Conservation (phyloP, 1,284 basidiomycete species). For the Taiwanofungus camphoratus region DNA sequence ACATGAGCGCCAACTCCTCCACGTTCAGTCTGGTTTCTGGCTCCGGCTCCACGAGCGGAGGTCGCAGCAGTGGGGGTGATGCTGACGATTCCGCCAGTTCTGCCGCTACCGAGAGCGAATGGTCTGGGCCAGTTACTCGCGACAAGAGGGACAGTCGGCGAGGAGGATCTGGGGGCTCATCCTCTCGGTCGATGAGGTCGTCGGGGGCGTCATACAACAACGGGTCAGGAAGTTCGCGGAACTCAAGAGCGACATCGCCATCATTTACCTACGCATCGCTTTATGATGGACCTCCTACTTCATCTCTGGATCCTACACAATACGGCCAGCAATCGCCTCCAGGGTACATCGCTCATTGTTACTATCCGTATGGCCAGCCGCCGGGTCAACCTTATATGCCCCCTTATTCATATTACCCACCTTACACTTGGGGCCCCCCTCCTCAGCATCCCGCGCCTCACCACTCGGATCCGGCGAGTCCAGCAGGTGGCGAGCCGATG, state of each 20-base stretch:
- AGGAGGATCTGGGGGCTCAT: slow-evolving; percentile 45
- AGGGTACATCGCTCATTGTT: slow-evolving; percentile 27
- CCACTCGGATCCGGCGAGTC: slow-evolving; percentile 31
- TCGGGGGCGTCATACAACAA: slow-evolving; percentile 46
- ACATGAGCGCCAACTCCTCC: slow-evolving; percentile 70
- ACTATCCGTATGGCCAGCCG: slow-evolving; percentile 27
- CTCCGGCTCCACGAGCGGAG: slow-evolving; percentile 55
- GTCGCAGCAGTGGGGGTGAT: slow-evolving; percentile 53
- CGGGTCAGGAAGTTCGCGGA: slow-evolving; percentile 54
- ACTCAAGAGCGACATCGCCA: slow-evolving; percentile 67
- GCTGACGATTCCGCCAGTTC: slow-evolving; percentile 62
- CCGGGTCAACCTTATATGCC: slow-evolving; percentile 31
- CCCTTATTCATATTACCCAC: slow-evolving; percentile 36
- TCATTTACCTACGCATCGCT: slow-evolving; percentile 65
- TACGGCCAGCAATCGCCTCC: slow-evolving; percentile 28
- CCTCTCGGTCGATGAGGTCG: slow-evolving; percentile 49
- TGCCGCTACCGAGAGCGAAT: slow-evolving; percentile 73
- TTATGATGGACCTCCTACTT: slow-evolving; percentile 58
- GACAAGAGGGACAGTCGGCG: slow-evolving; percentile 47
- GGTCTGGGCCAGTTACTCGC: slow-evolving; percentile 55
- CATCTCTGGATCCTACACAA: slow-evolving; percentile 41
- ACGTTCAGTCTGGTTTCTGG: slow-evolving; percentile 63
- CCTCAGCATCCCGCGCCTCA: slow-evolving; percentile 27
- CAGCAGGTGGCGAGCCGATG: slow-evolving; percentile 29
- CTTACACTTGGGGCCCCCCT: slow-evolving; percentile 37